phyloP scores from a whole-genome alignment of 495 filamentous ascomycete genomes.

The Hypoxylon cercidicola region DNA sequence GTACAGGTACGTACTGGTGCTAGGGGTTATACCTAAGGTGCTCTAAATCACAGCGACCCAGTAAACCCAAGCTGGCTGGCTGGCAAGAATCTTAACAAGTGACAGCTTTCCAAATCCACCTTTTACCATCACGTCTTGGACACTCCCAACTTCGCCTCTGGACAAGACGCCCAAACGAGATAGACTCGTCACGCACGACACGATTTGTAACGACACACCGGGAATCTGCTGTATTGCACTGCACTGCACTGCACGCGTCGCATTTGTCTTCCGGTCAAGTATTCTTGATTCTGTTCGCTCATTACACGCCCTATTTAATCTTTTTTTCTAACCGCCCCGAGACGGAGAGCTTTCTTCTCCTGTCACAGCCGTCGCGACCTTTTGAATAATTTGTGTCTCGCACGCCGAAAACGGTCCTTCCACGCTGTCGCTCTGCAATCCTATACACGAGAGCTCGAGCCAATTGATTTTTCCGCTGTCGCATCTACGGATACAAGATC shows the following conservation, averaged over 20 bases:
- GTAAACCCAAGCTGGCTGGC: background rate
- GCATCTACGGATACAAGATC: constrained; percentile 21
- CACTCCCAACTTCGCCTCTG: constrained; percentile 27
- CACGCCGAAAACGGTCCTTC: constrained; percentile 6
- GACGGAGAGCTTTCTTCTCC: constrained; percentile 7
- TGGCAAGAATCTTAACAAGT: constrained; percentile 6
- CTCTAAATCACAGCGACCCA: background rate
- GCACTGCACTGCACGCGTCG: constrained; percentile 3
- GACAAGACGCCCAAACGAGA: constrained; percentile 14
- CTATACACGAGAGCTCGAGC: constrained; percentile 11
- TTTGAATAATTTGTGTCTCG: constrained; percentile 11
- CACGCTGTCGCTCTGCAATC: background rate
- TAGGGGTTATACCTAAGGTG: background rate
- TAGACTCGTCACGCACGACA: constrained; percentile 21
- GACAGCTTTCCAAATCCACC: constrained; percentile 34
- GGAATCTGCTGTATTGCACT: constrained; percentile 11
- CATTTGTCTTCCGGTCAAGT: constrained; percentile 25
- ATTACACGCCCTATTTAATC: constrained; percentile 35
- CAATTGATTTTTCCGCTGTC: constrained; percentile 28
- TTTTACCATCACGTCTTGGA: constrained; percentile 37
- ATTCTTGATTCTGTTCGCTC: constrained; percentile 43
- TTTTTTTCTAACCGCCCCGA: constrained; percentile 17
- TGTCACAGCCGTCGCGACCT: constrained; percentile 2
- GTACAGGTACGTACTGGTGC: constrained; percentile 4
- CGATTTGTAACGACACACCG: constrained; percentile 15